These are phyloP conservation scores for Eurotiales sp. DNA, from an alignment of 2,329 filamentous ascomycete genomes.

Conservation along the genomic window DNA sequence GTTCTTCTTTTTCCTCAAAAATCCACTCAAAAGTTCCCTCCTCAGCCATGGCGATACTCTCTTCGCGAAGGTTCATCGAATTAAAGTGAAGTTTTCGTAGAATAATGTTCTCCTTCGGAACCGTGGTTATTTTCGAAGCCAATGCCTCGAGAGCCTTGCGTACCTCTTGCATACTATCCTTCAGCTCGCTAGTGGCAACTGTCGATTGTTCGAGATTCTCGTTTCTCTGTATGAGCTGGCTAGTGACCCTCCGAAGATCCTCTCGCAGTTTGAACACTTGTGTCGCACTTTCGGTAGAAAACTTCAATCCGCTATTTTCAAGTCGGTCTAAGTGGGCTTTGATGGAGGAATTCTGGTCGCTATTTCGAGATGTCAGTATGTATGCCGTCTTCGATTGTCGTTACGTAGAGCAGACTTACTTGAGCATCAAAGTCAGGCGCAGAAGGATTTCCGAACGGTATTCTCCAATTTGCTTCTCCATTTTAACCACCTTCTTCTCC, in stretches of 20 bases:
- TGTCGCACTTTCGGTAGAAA: neutral
- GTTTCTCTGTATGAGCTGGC: neutral
- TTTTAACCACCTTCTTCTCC: slow-evolving; percentile 17
- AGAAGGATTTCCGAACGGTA: slow-evolving; percentile 19
- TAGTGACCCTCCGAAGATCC: neutral
- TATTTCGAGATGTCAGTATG: neutral
- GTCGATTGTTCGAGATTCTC: neutral
- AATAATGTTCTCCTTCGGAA: slow-evolving; percentile 14
- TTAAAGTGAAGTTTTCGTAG: slow-evolving; percentile 13
- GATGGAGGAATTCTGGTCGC: slow-evolving; percentile 8
- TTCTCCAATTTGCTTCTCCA: slow-evolving; percentile 15
- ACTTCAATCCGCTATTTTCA: neutral
- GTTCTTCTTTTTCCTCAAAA: no score
- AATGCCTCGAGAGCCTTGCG: neutral
- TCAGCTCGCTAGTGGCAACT: neutral
- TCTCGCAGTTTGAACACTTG: neutral
- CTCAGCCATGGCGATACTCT: slow-evolving; percentile 17
- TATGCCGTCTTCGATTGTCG: neutral
- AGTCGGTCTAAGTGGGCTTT: slow-evolving; percentile 1
- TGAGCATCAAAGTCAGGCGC: slow-evolving; percentile 15
- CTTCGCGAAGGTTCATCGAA: slow-evolving; percentile 18
- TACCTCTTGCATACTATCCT: no score
- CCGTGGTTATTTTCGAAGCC: neutral
- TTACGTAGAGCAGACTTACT: slow-evolving; percentile 1
- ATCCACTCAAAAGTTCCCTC: slow-evolving; percentile 22